These are phyloP conservation scores for Lolium multiflorum DNA, from an alignment of 176 grass and related monocot species.

Conservation along the genomic window DNA sequence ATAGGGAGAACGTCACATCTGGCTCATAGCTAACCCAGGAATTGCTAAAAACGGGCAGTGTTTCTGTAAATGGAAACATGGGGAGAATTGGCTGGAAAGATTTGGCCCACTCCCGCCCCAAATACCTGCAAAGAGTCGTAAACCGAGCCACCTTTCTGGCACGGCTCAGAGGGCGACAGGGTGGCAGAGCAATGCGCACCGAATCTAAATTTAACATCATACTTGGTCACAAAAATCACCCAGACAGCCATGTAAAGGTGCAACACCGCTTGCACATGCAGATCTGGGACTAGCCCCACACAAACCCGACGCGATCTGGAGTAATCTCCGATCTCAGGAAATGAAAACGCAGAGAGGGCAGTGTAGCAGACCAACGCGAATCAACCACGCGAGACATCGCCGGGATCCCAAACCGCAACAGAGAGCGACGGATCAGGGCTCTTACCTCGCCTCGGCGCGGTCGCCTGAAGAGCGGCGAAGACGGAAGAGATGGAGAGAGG, in stretches of 20 bases:
- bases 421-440: background rate
- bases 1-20: conserved; percentile 5
- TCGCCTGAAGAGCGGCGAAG: background rate
- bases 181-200: conserved; percentile 25
- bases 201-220: conserved; percentile 21
- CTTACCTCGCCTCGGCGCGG: background rate
- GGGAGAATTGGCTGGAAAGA: conserved; percentile 14
- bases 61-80: conserved; percentile 48
- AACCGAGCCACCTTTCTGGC: conserved; percentile 44
- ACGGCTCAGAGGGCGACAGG: conserved; percentile 35
- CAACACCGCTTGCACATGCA: conserved; percentile 5
- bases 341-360: background rate
- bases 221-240: background rate
- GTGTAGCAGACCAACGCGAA: background rate
- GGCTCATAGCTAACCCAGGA: conserved; percentile 24
- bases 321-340: conserved; percentile 12
- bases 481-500: background rate
- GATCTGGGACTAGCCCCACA: conserved; percentile 37
- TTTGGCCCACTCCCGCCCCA: conserved; percentile 3
- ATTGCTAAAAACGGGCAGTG: conserved; percentile 9
- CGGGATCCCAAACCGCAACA: background rate
- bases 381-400: background rate
- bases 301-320: conserved; percentile 22
- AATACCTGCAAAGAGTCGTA: conserved; percentile 24
- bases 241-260: conserved; percentile 18